Evolutionary conservation across 495 filamentous ascomycete genomes (phyloP), one percentile per base, ranked within the genome.

Genomic region (Tetracladium marchalianum): DNA sequence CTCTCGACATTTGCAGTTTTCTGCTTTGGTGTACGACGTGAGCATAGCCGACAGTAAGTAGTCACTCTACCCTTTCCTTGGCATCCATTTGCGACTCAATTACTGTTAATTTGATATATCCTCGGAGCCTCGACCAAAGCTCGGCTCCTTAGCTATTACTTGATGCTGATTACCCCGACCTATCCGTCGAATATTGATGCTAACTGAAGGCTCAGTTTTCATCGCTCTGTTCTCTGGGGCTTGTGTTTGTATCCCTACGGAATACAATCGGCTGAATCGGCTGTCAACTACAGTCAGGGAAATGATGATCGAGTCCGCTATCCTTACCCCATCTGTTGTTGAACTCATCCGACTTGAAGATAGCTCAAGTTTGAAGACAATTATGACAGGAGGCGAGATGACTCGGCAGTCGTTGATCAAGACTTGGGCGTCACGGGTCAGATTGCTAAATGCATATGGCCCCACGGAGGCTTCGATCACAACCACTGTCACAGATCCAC

Each of bases 181-280:
- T n/a, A n/a, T n/a, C n/a, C n/a, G n/a, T n/a, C n/a, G n/a, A n/a
- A n/a, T n/a, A n/a, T n/a, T n/a, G n/a, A n/a, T n/a, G n/a, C n/a
- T n/a, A n/a, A n/a, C n/a, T n/a, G n/a, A n/a, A n/a, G n/a, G n/a
- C n/a, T n/a, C n/a, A n/a, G n/a, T 77, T 53, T 56, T 70, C 2
- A 67, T 62, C 39, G 73, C 73, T 0, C 53, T 79, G 1, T 54
- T 57, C 18, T 60, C 63, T 4, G 81, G 81, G 24, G 80, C 76
- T 4, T 82, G 77, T 47, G 66, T 84, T 8, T 85, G 81, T 55
- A 69, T 82, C n/a, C 73, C 73, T 0, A 68, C 66, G 1, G 72
- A 82, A 35, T 68, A 66, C 37, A 72, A 78, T 4, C 64, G 76
- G 6, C 27, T 57, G 2, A 62, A 64, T 44, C 50, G 62, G 47